phyloP scores from a whole-genome alignment of 208 protist species.

The Trichomonas vaginalis region DNA sequence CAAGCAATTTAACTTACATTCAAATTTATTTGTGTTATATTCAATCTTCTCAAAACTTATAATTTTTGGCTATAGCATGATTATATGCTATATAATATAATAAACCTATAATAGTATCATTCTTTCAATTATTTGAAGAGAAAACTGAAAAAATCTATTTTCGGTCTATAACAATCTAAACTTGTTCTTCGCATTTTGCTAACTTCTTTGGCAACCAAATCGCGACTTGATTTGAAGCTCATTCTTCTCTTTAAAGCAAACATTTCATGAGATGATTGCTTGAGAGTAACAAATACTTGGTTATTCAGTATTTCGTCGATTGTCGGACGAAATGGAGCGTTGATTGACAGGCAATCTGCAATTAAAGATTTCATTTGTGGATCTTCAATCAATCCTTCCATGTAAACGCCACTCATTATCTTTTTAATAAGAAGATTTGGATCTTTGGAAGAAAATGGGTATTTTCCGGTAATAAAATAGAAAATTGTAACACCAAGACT shows the following conservation, averaged over 20 bases:
- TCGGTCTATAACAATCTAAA: too few relatives aligned
- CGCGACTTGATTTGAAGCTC: background rate
- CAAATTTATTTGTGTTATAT: too few relatives aligned
- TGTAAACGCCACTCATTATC: background rate
- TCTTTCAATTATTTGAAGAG: too few relatives aligned
- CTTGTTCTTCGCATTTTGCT: too few relatives aligned
- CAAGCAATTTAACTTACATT: too few relatives aligned
- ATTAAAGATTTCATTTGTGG: background rate
- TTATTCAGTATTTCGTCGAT: background rate
- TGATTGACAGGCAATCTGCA: background rate
- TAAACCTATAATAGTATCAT: too few relatives aligned
- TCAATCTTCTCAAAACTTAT: too few relatives aligned
- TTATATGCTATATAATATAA: too few relatives aligned
- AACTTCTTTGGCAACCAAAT: too few relatives aligned
- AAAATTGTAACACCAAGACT: background rate
- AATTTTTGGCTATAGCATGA: too few relatives aligned
- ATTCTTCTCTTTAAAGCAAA: background rate
- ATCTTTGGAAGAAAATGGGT: background rate
- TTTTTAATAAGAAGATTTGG: background rate
- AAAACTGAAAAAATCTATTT: too few relatives aligned
- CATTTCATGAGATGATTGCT: background rate
- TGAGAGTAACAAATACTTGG: background rate
- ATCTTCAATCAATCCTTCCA: background rate
- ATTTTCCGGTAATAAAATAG: background rate
- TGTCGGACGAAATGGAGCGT: background rate